Percentiles rank a stretch among this genome's conserved stretches.
phyloP scores from a whole-genome alignment of 768 basidiomycete species.

The Austroboletus eburneus region DNA sequence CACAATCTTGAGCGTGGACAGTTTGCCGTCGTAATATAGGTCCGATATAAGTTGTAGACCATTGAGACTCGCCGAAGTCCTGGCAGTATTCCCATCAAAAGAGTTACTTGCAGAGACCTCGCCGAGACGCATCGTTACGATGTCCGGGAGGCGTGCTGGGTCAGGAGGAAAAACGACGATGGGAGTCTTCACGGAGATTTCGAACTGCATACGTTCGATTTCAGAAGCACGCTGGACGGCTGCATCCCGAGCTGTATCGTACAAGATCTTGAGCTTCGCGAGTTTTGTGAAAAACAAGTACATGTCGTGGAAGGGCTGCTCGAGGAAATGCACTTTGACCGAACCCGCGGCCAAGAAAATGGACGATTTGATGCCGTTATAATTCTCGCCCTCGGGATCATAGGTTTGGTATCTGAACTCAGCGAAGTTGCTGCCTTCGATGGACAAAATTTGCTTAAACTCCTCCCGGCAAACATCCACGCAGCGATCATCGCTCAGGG shows the following conservation, averaged over 20 bases:
- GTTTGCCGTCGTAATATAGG: constrained; percentile 44
- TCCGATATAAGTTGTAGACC: constrained; percentile 83
- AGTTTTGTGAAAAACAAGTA: constrained; percentile 81
- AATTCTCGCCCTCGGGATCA: constrained; percentile 64
- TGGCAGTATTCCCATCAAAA: constrained; percentile 53
- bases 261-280: constrained; percentile 87
- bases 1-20: constrained; percentile 75
- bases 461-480: constrained; percentile 48
- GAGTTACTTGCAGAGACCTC: constrained; percentile 82
- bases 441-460: constrained; percentile 85
- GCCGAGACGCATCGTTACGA: constrained; percentile 78
- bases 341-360: constrained; percentile 84
- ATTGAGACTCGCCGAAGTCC: constrained; percentile 67
- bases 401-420: constrained; percentile 93
- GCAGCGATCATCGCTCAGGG: constrained; percentile 69
- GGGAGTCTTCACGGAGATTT: constrained; percentile 86
- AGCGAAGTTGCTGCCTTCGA: constrained; percentile 91
- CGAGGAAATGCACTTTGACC: constrained; percentile 82
- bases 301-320: constrained; percentile 85
- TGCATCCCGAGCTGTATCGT: constrained; percentile 89
- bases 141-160: constrained; percentile 56
- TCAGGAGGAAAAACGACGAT: constrained; percentile 85
- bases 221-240: constrained; percentile 92
- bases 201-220: constrained; percentile 91
- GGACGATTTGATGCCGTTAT: constrained; percentile 79